Base-by-base conservation (phyloP, 805 yeast species). In the Saccharomycopsis sp. region DNA sequence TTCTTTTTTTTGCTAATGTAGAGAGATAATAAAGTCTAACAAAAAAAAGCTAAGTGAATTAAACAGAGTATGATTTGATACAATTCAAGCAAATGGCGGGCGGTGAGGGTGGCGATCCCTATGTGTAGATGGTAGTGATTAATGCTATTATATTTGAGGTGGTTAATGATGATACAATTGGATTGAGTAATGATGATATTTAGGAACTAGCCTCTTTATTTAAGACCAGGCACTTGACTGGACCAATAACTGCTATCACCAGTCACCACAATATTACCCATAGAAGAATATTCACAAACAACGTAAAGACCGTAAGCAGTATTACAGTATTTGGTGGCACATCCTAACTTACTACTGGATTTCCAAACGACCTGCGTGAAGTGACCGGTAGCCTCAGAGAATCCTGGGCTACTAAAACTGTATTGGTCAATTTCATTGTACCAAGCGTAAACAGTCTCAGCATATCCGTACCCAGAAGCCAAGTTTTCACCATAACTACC, bases 291-390 rank as follows among this genome's bases (percentile, higher is more conserved):
- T 56, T 85, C 82, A 71, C 97, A 90, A 62, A 87, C 80, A 58
- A 86, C 75, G 73, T 88, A 89, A 64, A 75, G 72, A 56, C 83
- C 82, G 67, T 75, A 59, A 22, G 41, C 50, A 25, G 57, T 53
- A 34, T 55, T 73, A 73, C 96, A 87, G 63, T 77, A 69, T 67
- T 82, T 84, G 70, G 76, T 73, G 56, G 86, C 94, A 74, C 96
- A 89, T 19, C 96, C 96, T 15, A 89, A 58, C 63, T 75, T 69
- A 8, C 83, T 75, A 34, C 89, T 74, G 25, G 73, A 69, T 63
- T 76, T 78, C 96, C 96, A 89, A 35, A 89, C 81, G 52, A 89
- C 74, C 70, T 87, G 94, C 20, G 96, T 87, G 73, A 87, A 89
- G 71, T 89, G 96, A 53, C 93, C 93, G 51, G 91, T 82, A 12